Percentiles rank a stretch among this genome's conserved stretches.
Evolutionary conservation across 2,329 filamentous ascomycete species (phyloP).

Genomic region (Penicillium aurantiogriseum): DNA sequence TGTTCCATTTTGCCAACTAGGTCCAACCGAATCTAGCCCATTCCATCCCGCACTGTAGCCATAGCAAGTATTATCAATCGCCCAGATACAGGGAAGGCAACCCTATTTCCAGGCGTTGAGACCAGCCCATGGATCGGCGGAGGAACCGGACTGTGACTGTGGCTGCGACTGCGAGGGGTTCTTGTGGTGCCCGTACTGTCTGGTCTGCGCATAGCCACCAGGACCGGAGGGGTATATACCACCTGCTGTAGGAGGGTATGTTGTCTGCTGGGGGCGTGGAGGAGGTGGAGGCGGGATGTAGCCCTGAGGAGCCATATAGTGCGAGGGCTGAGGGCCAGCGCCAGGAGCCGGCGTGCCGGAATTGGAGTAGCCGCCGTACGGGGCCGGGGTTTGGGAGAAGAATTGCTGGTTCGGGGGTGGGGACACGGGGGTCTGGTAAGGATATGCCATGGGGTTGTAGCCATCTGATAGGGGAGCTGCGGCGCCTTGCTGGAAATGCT

Average conservation of each 20-base stretch:
- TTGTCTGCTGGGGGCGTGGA: constrained; percentile 58
- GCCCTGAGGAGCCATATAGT: constrained; percentile 55
- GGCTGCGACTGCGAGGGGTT: constrained; percentile 39
- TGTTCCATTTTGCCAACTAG: background rate
- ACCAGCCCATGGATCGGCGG: constrained; percentile 66
- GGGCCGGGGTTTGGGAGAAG: constrained; percentile 36
- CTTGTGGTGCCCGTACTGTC: constrained; percentile 43
- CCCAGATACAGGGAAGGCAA: background rate
- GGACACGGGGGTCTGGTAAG: constrained; percentile 43
- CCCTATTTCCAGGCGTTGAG: constrained; percentile 66
- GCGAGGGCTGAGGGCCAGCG: constrained; percentile 37
- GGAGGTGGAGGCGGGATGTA: constrained; percentile 68
- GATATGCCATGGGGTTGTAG: constrained; percentile 54
- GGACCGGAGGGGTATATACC: constrained; percentile 55
- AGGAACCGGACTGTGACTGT: constrained; percentile 29
- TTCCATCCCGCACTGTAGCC: background rate
- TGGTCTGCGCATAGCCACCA: constrained; percentile 55
- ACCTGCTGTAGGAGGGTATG: constrained; percentile 44
- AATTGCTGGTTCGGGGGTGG: constrained; percentile 44
- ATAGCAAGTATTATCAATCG: background rate
- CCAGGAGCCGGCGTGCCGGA: constrained; percentile 32
- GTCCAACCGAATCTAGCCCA: background rate
- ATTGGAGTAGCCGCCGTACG: constrained; percentile 36
- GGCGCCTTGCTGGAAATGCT: constrained; percentile 44
- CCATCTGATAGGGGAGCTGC: constrained; percentile 43